These are phyloP conservation scores for Ilyonectria mors-panacis DNA, from an alignment of 2,329 filamentous ascomycete species.

Conservation along the genomic window DNA sequence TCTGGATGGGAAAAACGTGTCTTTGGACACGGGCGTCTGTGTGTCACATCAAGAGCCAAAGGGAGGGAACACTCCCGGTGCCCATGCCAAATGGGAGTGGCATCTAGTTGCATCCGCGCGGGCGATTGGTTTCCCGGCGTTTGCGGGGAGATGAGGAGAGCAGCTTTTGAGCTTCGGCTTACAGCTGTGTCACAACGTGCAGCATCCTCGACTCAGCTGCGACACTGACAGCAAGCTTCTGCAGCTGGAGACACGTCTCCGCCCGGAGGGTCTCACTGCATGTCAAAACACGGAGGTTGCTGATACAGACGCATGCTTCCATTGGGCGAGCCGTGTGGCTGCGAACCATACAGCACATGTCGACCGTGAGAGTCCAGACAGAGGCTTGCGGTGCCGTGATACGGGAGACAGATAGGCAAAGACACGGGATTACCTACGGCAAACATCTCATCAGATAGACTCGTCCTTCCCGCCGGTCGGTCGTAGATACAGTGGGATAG, in stretches of 20 bases:
- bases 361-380: neutral
- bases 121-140: neutral
- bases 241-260: slow-evolving; percentile 40
- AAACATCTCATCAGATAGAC: neutral
- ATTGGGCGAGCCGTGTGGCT: slow-evolving; percentile 1
- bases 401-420: slow-evolving; percentile 15
- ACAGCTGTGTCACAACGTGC: neutral
- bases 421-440: neutral
- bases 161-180: neutral
- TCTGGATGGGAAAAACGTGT: neutral
- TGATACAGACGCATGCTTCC: neutral
- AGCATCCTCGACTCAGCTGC: slow-evolving; percentile 11
- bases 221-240: slow-evolving; percentile 18
- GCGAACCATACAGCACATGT: neutral
- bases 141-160: neutral
- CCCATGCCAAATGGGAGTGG: neutral
- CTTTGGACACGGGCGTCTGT: neutral
- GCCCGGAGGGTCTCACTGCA: slow-evolving; percentile 33
- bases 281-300: neutral
- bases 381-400: neutral
- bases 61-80: neutral
- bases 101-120: neutral
- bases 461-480: neutral
- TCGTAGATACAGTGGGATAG: too few species aligned
- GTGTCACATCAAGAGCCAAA: neutral